These are phyloP conservation scores for Dacryopinax spathularia DNA, from an alignment of 768 basidiomycete genomes.

Conservation along the genomic window DNA sequence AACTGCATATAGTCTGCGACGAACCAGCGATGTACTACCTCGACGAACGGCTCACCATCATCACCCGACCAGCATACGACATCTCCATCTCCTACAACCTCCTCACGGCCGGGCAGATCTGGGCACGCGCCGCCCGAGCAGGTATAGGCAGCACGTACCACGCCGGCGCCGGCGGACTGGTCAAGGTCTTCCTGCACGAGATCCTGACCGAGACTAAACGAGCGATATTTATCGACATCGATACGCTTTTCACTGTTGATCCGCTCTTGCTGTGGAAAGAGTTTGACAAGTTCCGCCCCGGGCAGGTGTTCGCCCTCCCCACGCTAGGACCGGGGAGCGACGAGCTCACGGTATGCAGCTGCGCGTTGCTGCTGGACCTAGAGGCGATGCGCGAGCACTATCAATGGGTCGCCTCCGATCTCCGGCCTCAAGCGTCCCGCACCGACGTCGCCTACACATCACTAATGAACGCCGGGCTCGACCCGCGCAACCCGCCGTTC, in stretches of 20 bases:
- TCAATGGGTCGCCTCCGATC: neutral
- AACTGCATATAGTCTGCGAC: slow-evolving; percentile 35
- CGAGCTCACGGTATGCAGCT: slow-evolving; percentile 31
- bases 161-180: slow-evolving; percentile 29
- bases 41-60: slow-evolving; percentile 27
- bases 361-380: slow-evolving; percentile 40
- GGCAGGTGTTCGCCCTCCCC: slow-evolving; percentile 32
- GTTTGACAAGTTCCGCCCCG: slow-evolving; percentile 25
- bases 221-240: slow-evolving; percentile 40
- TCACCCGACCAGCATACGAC: slow-evolving; percentile 27
- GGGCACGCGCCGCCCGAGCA: slow-evolving; percentile 10
- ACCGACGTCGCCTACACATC: slow-evolving; percentile 16
- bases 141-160: slow-evolving; percentile 9
- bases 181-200: slow-evolving; percentile 42
- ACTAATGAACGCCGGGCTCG: slow-evolving; percentile 25
- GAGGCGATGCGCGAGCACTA: slow-evolving; percentile 27
- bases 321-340: slow-evolving; percentile 27
- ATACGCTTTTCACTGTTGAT: slow-evolving; percentile 37
- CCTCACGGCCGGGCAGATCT: slow-evolving; percentile 23
- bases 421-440: neutral
- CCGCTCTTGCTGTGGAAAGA: slow-evolving; percentile 34
- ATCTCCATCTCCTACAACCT: slow-evolving; percentile 32
- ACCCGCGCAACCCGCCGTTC: slow-evolving; percentile 11
- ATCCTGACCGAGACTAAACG: slow-evolving; percentile 31
- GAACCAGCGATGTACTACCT: slow-evolving; percentile 29